Percentiles rank a stretch among this genome's conserved stretches.
Evolutionary conservation across 345 rosid species (phyloP).

Genomic region (Mercurialis annua): DNA sequence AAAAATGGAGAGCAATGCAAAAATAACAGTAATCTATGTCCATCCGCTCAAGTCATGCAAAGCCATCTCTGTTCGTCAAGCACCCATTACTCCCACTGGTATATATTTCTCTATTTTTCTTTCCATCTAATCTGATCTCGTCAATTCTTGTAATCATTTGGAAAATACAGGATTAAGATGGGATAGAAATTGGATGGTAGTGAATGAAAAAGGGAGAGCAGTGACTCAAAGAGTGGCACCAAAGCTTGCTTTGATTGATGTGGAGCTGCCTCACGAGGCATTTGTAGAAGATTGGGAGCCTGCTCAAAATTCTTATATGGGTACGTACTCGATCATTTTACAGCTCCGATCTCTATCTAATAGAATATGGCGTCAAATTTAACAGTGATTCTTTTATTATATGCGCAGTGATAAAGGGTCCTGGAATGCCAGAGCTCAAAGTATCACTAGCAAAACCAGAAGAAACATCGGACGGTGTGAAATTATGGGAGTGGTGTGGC

Average conservation of each 20-base stretch:
- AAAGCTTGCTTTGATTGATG: constrained; percentile 71
- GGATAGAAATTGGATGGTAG: constrained; percentile 86
- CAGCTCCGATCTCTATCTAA: too few species aligned
- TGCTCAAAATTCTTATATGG: constrained; percentile 46
- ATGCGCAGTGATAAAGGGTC: constrained; percentile 65
- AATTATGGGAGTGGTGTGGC: constrained; percentile 94
- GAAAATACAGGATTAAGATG: constrained; percentile 62
- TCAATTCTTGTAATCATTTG: too few species aligned
- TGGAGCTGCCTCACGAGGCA: constrained; percentile 61
- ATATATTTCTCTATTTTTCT: too few species aligned
- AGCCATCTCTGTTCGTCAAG: constrained; percentile 63
- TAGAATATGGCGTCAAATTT: too few species aligned
- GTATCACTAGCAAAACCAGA: constrained; percentile 51
- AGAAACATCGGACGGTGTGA: constrained; percentile 48
- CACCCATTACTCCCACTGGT: constrained; percentile 79
- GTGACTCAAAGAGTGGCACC: constrained; percentile 86
- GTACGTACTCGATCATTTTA: constrained; percentile 26
- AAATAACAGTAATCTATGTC: constrained; percentile 55
- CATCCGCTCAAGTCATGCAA: constrained; percentile 86
- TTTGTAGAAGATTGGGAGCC: constrained; percentile 63
- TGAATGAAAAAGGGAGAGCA: constrained; percentile 70
- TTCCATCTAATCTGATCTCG: not conserved
- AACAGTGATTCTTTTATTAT: too few species aligned
- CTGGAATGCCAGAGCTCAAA: constrained; percentile 68
- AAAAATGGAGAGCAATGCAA: constrained; percentile 23